Base-by-base conservation (phyloP, 495 filamentous ascomycete genomes). In the Eremomyces bilateralis region DNA sequence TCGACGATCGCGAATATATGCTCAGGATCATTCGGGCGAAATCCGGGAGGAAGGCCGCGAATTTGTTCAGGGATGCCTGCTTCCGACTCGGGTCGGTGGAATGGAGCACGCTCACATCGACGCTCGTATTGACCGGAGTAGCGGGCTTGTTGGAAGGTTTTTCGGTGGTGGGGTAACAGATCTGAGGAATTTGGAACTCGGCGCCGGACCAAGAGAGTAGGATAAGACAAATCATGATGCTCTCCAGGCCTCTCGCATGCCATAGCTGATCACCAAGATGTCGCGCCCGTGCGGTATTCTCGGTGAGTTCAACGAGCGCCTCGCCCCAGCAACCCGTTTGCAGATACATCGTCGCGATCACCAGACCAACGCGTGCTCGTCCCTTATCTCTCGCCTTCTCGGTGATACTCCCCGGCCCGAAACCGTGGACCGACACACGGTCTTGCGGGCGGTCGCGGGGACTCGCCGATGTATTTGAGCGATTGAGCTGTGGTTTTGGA, bases 181-280 rank as follows among this genome's bases (percentile, higher is more conserved):
- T 65, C 32, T 59, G 54, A 24, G 73, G 73, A 30, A 78, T 70
- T 65, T 75, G 71, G 53, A 94, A 97, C 50, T 91, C 79, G 49
- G 83, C 62, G 11, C 76, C 77, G 31, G 73, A 65, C 76, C 82
- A 90, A 34, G 73, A 77, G 32, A 90, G 68, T 57, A 95, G 70
- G 20, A 95, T 44, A 39, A 94, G 63, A 49, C 72, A 75, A 31
- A 92, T 65, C 11, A 83, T 56, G 42, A 88, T 76, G 6, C 80
- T 73, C 47, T 95, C 88, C 20, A 95, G 63, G 2, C 79, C 83
- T 56, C 95, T 99, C 10, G 76, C 88, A 61, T 95, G 80, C 88
- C 88, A 99, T 4, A 93, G 51, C 59, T 92, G 79, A 53, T 95
- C 88, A 50, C 78, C 84, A 43, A 73, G 70, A 21, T 69, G 71